Evolutionary conservation across 106 monocot genomes (phyloP).

Genomic region (Dioscorea zingiberensis): DNA sequence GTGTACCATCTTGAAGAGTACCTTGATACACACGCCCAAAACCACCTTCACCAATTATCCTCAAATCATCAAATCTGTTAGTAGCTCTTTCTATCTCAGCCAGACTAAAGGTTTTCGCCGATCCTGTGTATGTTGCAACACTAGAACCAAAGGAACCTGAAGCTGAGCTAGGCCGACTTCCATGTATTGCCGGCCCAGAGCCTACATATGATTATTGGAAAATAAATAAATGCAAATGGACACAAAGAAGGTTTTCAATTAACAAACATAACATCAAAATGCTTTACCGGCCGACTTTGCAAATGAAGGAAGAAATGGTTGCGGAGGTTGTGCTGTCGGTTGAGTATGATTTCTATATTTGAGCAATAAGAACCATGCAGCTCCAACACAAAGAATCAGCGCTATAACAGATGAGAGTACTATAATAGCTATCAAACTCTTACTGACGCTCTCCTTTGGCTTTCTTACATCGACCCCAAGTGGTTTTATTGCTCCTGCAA

Average conservation of each 20-base stretch:
- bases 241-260: not conserved
- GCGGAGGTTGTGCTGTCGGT: constrained; percentile 18
- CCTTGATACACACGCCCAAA: constrained; percentile 86
- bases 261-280: not conserved
- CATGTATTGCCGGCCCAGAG: constrained; percentile 26
- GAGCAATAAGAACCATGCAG: constrained; percentile 57
- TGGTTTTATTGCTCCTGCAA: constrained; percentile 65
- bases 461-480: constrained; percentile 70
- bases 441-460: constrained; percentile 35
- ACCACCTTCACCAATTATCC: constrained; percentile 87
- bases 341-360: constrained; percentile 21
- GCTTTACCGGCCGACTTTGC: constrained; percentile 56
- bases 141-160: constrained; percentile 72
- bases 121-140: constrained; percentile 60
- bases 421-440: constrained; percentile 56
- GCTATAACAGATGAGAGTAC: constrained; percentile 65
- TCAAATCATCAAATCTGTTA: constrained; percentile 54
- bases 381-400: constrained; percentile 36
- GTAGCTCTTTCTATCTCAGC: constrained; percentile 73
- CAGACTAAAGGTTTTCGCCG: constrained; percentile 62
- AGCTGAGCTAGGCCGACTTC: constrained; percentile 50
- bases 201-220: constrained; percentile 12
- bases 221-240: not conserved
- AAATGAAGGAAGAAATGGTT: constrained; percentile 26
- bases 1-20: constrained; percentile 61